Evolutionary conservation across 768 basidiomycete species (phyloP), one percentile per base, ranked within the genome.

Genomic region (Panaeolus papilionaceus): DNA sequence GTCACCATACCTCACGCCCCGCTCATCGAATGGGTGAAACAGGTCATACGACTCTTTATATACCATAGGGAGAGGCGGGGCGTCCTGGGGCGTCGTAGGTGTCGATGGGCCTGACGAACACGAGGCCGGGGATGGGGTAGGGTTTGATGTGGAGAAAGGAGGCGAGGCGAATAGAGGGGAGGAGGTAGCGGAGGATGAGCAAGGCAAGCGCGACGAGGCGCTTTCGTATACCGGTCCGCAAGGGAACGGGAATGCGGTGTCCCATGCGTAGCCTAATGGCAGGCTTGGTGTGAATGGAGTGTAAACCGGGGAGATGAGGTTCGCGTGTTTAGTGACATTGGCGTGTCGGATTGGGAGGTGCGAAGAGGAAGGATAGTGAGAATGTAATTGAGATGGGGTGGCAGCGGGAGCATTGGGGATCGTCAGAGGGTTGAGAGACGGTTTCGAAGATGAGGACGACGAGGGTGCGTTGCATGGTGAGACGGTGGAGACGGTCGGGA

Each of bases 251-350:
- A 49, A 49, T 8, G 47, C 47, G 8, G 47, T 49, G 47, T 49
- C 47, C 47, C 47, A 49, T 49, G 47, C 4, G 20, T 58, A n/a
- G 28, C 54, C 26, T 33, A 37, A 10, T 37, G 9, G 28, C 0
- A 14, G 28, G 54, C 14, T 28, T 64, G 74, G 73, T 0, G 71
- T 75, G 66, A 75, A 75, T 1, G 75, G 73, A 4, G 74, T 74
- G 66, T 75, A 74, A 0, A 73, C 71, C 0, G 69, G 71, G 10
- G 66, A 40, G 0, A 71, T 44, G 10, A 64, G 37, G 11, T 62
- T 42, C 3, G 58, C 33, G 20, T 20, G 23, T 0, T 20, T 33
- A 33, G 33, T 33, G 5, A 5, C 2, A 33, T 33, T 5, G 5
- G 33, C 33, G 33, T 33, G 33, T 33, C 33, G 33, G 33, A 3